Evolutionary conservation across 805 yeast genomes (phyloP), one percentile per base, ranked within the genome.

Genomic region (Kluyveromyces dobzhanskii): DNA sequence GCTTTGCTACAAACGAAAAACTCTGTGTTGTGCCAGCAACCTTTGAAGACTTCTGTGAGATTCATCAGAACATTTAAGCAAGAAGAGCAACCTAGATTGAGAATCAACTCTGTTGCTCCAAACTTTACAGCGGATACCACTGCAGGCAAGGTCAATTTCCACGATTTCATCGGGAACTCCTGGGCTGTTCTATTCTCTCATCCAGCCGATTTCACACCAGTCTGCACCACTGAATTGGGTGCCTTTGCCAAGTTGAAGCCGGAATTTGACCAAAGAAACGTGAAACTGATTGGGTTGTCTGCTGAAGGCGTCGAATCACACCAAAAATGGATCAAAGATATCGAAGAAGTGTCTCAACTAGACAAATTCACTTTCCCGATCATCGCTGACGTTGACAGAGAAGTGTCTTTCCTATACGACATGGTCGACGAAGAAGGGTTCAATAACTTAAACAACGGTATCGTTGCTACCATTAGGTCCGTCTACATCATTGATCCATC

Each of bases 201-300:
- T 65, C 97, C 97, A 46, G 95, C 87, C 40, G 97, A 87, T 64
- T 88, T 85, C 73, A 87, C 97, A 14, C 97, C 97, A 35, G 95
- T 87, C 40, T 87, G 97, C 66, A 88, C 96, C 56, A 87, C 96
- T 41, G 97, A 87, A 70, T 73, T 87, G 58, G 95, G 96, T 51
- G 95, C 95, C 16, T 88, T 87, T 56, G 87, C 95, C 47, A 75
- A 78, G 54, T 75, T 86, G 66, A 84, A 85, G 69, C 85, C 87
- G 40, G 95, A 87, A 64, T 87, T 87, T 56, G 78, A 80, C 57
- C 71, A 80, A 66, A 78, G 96, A 71, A 76, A 77, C 58, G 84
- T 81, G 60, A 86, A 87, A 70, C 73, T 87, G 64, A 82, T 87
- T 64, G 97, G 96, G 46, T 70, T 87, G 51, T 83, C 94, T 40